Base-by-base conservation (phyloP, 2,329 filamentous ascomycete species). In the Alternaria sp. region DNA sequence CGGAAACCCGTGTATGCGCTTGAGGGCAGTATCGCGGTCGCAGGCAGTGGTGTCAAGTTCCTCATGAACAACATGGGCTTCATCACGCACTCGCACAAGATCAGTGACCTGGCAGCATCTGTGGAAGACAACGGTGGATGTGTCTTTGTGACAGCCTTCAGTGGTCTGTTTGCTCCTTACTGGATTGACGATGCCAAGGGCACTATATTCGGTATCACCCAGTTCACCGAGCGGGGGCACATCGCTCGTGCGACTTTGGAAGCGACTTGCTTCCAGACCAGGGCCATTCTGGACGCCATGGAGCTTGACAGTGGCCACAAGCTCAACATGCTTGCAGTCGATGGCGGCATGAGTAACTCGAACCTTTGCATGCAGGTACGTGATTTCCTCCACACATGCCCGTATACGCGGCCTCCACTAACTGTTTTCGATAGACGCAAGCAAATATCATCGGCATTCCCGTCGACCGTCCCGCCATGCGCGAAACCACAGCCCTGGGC, bases 151-250 rank as follows among this genome's bases (percentile, higher is more conserved):
- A 97, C 94, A 3, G 94, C 94, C 2, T 97, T 97, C 78, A 94
- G 91, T 79, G 94, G 94, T 58, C 86, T 97, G 3, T 97, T 97
- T 77, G 94, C 94, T 1, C 94, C 94, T 0, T 97, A 97, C 80
- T 97, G 94, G 94, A 95, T 97, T 65, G 93, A 97, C 76, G 92
- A 96, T 81, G 93, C 93, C 20, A 91, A 94, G 78, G 94, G 94
- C 63, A 97, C 94, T 6, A 88, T 80, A 46, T 94, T 95, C 73
- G 93, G 93, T 51, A 90, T 96, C 68, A 96, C 93, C 0, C 91
- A 94, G 72, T 91, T 94, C 82, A 97, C 94, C 0, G 87, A 93
- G 75, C 90, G 90, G 71, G 92, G 92, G 15, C 94, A 97, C 78
- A 93, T 97, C 72, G 93, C 93, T 47, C 90, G 94, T 64, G 94